These are phyloP conservation scores for Talaromyces sp. DNA, from an alignment of 2,329 filamentous ascomycete genomes.

Conservation along the genomic window DNA sequence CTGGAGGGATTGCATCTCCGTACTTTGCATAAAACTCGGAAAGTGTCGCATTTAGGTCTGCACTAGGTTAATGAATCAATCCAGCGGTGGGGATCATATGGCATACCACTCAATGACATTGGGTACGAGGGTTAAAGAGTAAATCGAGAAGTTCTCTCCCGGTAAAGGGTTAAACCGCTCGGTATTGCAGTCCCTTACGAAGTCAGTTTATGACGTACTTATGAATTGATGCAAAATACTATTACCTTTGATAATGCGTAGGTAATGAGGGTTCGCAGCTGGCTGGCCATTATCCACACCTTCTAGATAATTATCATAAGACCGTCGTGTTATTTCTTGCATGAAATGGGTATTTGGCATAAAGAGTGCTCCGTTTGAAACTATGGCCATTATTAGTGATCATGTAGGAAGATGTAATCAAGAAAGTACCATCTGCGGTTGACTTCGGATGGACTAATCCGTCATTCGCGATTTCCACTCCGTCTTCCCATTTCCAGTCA, in stretches of 20 bases:
- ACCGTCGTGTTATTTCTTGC: constrained; percentile 19
- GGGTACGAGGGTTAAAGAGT: constrained; percentile 10
- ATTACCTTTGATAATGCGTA: not conserved
- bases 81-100: not conserved
- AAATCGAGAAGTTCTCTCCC: constrained; percentile 6
- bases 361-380: constrained; percentile 21
- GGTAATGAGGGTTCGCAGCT: constrained; percentile 5
- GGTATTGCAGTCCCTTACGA: constrained; percentile 4
- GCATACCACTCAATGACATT: not conserved
- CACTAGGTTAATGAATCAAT: not conserved
- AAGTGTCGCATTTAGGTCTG: not conserved
- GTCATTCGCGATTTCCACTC: too few species aligned
- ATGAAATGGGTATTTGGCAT: constrained; percentile 23
- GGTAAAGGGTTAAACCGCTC: not conserved
- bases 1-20: not conserved
- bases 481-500: too few species aligned
- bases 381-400: constrained; percentile 12
- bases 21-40: constrained; percentile 3
- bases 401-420: not conserved
- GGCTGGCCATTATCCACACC: constrained; percentile 6
- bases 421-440: too few species aligned
- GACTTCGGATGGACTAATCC: too few species aligned
- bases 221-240: not conserved
- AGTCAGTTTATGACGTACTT: not conserved
- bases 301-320: constrained; percentile 8